Evolutionary conservation across 768 basidiomycete genomes (phyloP).

Genomic region (Russula compacta): DNA sequence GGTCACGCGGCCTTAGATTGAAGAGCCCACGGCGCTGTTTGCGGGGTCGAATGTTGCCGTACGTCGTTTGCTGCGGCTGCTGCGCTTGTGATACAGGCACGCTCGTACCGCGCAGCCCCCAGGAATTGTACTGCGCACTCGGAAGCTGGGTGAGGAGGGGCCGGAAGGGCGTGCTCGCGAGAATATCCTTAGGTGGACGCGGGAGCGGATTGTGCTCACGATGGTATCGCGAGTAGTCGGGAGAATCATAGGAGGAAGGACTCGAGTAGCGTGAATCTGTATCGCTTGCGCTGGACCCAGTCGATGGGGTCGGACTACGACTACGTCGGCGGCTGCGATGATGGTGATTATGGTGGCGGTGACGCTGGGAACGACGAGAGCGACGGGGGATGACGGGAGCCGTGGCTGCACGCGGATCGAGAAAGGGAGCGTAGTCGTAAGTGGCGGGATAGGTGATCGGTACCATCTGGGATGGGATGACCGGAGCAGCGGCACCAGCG

Average conservation of each 20-base stretch:
- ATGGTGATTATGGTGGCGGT: not conserved
- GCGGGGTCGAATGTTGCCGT: not conserved
- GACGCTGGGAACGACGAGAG: constrained; percentile 1
- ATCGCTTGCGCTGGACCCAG: not conserved
- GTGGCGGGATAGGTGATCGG: not conserved
- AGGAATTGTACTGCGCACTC: constrained; percentile 26
- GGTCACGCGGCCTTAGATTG: not conserved
- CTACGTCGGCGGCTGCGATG: constrained; percentile 4
- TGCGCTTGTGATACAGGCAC: not conserved
- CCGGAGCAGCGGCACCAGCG: not conserved
- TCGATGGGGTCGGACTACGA: constrained; percentile 5
- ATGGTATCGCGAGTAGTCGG: not conserved
- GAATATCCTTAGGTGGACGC: constrained; percentile 49
- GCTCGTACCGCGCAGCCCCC: not conserved
- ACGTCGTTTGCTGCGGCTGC: not conserved
- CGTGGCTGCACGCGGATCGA: not conserved
- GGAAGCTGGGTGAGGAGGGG: constrained; percentile 42
- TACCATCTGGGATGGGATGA: constrained; percentile 1
- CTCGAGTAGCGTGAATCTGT: not conserved
- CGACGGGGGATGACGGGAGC: constrained; percentile 1
- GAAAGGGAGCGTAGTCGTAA: constrained; percentile 1
- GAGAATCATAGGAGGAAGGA: constrained; percentile 5
- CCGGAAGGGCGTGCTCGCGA: constrained; percentile 48
- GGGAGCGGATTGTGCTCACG: constrained; percentile 49
- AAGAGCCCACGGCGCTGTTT: constrained; percentile 7